Percentiles rank a stretch among this genome's conserved stretches.
Evolutionary conservation across 768 basidiomycete species (phyloP).

Genomic region (Paxillus involutus): DNA sequence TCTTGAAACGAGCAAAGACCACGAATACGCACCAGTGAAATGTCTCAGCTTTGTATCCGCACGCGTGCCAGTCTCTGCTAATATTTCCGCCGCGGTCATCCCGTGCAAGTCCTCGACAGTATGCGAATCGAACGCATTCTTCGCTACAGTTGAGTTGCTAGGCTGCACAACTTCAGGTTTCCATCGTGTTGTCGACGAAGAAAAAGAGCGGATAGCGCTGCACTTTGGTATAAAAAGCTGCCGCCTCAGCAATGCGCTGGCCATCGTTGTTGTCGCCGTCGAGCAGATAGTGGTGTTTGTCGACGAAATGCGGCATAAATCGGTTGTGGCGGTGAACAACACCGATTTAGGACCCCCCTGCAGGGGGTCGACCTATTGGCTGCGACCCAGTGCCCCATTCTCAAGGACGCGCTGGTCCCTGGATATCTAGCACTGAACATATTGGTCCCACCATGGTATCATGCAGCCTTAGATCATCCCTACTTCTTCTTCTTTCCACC

Average conservation of each 20-base stretch:
- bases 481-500: conserved; percentile 3
- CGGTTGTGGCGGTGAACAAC: conserved; percentile 24
- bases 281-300: conserved; percentile 3
- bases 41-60: conserved; percentile 85
- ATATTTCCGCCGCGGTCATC: conserved; percentile 74
- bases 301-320: conserved; percentile 20
- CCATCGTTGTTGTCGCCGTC: conserved; percentile 49
- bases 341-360: conserved; percentile 15
- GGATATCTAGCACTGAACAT: neutral
- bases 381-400: conserved; percentile 8
- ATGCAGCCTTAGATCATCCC: neutral
- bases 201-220: conserved; percentile 23
- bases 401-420: neutral
- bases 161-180: conserved; percentile 24
- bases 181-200: conserved; percentile 24
- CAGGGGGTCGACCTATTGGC: conserved; percentile 19
- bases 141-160: conserved; percentile 30
- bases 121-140: conserved; percentile 63
- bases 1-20: neutral
- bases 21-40: conserved; percentile 73
- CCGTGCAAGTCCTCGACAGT: conserved; percentile 85
- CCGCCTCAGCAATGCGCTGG: conserved; percentile 64
- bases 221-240: conserved; percentile 41
- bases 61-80: conserved; percentile 69
- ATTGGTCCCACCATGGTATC: conserved; percentile 1